Evolutionary conservation across 345 rosid species (phyloP).

Genomic region (Eucalyptus regnans): DNA sequence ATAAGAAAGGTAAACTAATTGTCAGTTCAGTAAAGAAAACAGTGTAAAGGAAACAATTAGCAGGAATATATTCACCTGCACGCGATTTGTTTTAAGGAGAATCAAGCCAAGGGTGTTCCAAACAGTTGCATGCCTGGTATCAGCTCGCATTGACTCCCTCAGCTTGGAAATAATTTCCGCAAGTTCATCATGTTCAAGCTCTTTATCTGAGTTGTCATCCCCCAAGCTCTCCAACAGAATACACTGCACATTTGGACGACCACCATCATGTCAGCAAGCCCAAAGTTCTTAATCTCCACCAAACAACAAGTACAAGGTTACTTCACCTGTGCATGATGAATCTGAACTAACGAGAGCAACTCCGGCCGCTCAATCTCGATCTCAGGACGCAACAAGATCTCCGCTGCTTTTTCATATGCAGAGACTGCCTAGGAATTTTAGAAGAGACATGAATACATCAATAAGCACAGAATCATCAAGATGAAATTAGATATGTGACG

Average conservation of each 20-base stretch:
- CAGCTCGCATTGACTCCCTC: conserved; percentile 62
- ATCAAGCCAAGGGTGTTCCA: conserved; percentile 87
- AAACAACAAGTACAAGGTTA: background rate
- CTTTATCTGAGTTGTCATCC: conserved; percentile 54
- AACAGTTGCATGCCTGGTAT: conserved; percentile 66
- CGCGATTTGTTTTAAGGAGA: conserved; percentile 79
- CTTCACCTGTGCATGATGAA: conserved; percentile 94
- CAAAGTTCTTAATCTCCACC: background rate
- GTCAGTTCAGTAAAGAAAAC: background rate
- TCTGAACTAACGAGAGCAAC: conserved; percentile 81
- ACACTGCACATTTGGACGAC: conserved; percentile 36
- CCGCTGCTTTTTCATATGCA: conserved; percentile 87
- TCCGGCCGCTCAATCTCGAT: conserved; percentile 83
- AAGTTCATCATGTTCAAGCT: conserved; percentile 71
- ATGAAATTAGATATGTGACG: background rate
- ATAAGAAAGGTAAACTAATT: background rate
- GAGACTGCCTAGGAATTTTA: conserved; percentile 53
- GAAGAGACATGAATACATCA: background rate
- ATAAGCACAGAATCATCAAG: background rate
- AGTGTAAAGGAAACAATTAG: background rate
- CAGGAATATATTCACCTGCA: conserved; percentile 38
- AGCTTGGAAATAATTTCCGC: conserved; percentile 61
- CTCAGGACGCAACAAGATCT: conserved; percentile 72
- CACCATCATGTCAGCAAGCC: background rate
- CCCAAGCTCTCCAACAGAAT: conserved; percentile 58